phyloP scores from a whole-genome alignment of 2,329 filamentous ascomycete species.

The Aurifilum marmelostoma region DNA sequence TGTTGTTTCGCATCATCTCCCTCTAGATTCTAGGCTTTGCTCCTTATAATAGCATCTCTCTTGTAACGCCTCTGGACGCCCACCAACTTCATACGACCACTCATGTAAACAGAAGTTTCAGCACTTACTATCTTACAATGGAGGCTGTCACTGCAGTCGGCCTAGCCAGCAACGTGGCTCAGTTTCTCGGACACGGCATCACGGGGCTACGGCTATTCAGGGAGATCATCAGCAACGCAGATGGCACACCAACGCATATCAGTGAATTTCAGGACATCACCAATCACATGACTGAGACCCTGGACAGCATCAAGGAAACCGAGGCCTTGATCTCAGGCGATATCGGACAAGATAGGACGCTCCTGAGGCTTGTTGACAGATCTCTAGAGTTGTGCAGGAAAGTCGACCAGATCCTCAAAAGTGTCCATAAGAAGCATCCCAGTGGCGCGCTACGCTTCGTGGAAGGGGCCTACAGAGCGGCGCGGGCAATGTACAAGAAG shows the following conservation, averaged over 20 bases:
- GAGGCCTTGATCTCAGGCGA: not conserved
- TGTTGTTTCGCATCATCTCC: not conserved
- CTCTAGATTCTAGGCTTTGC: not conserved
- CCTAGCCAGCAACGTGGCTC: conserved; percentile 16
- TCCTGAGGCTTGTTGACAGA: conserved; percentile 4
- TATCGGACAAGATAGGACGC: not conserved
- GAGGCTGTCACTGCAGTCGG: conserved; percentile 13
- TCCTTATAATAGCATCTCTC: not conserved
- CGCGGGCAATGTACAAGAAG: not conserved
- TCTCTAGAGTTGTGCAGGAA: not conserved
- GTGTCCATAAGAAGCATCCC: not conserved
- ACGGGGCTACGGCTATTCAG: conserved; percentile 1
- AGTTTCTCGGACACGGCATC: conserved; percentile 14
- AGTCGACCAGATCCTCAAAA: not conserved
- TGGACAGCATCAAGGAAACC: not conserved
- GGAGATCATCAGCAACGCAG: conserved; percentile 4
- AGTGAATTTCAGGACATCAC: not conserved
- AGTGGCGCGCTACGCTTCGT: not conserved
- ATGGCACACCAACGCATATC: not conserved
- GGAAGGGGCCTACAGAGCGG: conserved; percentile 11
- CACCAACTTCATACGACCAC: no score
- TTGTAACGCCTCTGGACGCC: not conserved
- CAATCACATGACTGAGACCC: not conserved
- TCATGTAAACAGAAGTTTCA: not conserved
- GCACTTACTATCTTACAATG: not conserved